A percentile compares a stretch with the other conserved stretches of the same genome.
phyloP scores from a whole-genome alignment of 495 filamentous ascomycete genomes.

The Neurospora sp. region DNA sequence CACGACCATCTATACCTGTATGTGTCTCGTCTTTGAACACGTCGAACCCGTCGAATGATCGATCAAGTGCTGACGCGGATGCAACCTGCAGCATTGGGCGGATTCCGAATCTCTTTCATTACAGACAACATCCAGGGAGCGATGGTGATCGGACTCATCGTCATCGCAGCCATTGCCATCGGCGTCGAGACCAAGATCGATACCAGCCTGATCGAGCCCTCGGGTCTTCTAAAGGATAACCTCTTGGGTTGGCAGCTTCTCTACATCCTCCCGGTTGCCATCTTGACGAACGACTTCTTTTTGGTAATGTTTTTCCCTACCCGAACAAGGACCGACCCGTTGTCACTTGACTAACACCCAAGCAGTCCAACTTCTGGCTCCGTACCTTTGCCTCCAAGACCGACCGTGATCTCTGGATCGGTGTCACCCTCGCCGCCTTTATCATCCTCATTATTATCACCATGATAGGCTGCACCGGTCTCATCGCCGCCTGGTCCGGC shows the following conservation, averaged over 20 bases:
- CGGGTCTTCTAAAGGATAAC: slow-evolving; percentile 47
- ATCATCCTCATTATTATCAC: slow-evolving; percentile 52
- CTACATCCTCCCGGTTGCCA: slow-evolving; percentile 64
- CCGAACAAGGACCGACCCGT: background rate
- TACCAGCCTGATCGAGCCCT: slow-evolving; percentile 48
- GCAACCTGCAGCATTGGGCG: slow-evolving; percentile 48
- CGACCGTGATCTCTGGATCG: slow-evolving; percentile 64
- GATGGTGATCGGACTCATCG: slow-evolving; percentile 59
- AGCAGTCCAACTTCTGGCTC: slow-evolving; percentile 60
- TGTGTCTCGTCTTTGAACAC: slow-evolving; percentile 10
- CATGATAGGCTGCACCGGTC: slow-evolving; percentile 55
- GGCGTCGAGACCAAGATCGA: slow-evolving; percentile 62
- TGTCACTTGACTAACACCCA: background rate
- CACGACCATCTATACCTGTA: slow-evolving; percentile 71
- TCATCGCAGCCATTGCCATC: slow-evolving; percentile 61
- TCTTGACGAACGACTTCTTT: slow-evolving; percentile 72
- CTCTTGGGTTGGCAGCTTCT: slow-evolving; percentile 68
- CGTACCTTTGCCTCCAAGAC: slow-evolving; percentile 71
- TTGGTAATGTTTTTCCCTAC: slow-evolving; percentile 21
- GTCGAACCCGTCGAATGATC: background rate
- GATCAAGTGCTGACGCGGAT: slow-evolving; percentile 7
- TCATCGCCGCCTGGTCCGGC: slow-evolving; percentile 66
- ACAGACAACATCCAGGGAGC: slow-evolving; percentile 69
- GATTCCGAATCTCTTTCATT: slow-evolving; percentile 67
- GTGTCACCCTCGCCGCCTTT: slow-evolving; percentile 51